These are phyloP conservation scores for Aureobasidium lini DNA, from an alignment of 2,329 filamentous ascomycete genomes.

Conservation along the genomic window DNA sequence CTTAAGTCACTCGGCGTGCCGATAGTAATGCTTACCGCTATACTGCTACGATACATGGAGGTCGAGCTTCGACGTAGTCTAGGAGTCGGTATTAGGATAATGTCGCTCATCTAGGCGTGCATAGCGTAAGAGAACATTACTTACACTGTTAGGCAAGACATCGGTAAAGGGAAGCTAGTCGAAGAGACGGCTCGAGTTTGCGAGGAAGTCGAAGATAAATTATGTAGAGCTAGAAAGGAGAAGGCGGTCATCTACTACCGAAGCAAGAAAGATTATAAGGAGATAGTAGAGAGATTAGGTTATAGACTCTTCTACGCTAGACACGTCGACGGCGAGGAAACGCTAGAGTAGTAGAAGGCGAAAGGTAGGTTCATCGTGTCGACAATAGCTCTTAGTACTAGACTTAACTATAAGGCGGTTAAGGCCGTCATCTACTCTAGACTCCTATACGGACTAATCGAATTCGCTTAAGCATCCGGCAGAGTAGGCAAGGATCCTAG, in stretches of 20 bases:
- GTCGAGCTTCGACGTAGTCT: not conserved
- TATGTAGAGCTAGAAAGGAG: not conserved
- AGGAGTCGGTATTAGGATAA: not conserved
- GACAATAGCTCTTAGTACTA: slow-evolving; percentile 12
- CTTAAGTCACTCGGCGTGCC: slow-evolving; percentile 16
- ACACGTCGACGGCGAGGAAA: slow-evolving; percentile 12
- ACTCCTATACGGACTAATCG: slow-evolving; percentile 12
- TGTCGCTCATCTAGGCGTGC: slow-evolving; percentile 15
- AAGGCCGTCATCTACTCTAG: slow-evolving; percentile 10
- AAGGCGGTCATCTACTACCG: slow-evolving; percentile 17
- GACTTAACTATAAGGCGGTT: slow-evolving; percentile 14
- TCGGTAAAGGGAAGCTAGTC: not conserved
- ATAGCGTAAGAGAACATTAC: slow-evolving; percentile 13
- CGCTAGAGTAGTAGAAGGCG: slow-evolving; percentile 8
- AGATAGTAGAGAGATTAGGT: slow-evolving; percentile 9
- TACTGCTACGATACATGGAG: not conserved
- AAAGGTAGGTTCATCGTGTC: slow-evolving; percentile 11
- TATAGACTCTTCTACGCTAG: slow-evolving; percentile 17
- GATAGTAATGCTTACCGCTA: not conserved
- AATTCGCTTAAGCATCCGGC: slow-evolving; percentile 16
- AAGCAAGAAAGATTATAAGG: slow-evolving; percentile 16
- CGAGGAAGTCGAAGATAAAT: not conserved
- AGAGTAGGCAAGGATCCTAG: slow-evolving; percentile 8
- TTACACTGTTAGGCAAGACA: not conserved
- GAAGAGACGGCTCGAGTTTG: slow-evolving; percentile 8